A percentile compares a stretch with the other conserved stretches of the same genome.
Evolutionary conservation across 2,329 filamentous ascomycete genomes (phyloP).

Genomic region (Xylaria sp.): DNA sequence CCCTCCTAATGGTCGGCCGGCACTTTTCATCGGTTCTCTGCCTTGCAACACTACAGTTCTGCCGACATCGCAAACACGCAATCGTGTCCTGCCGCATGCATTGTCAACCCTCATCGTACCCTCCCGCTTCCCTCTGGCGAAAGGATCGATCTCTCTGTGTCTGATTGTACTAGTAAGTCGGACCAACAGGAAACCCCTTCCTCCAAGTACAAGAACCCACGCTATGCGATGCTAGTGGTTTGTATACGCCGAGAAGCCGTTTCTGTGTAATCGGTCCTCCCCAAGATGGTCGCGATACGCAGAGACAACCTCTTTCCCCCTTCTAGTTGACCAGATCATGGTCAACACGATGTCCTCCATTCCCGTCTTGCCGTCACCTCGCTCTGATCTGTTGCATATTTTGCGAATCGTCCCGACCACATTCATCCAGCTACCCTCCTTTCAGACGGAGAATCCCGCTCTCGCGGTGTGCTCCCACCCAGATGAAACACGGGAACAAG

Average conservation of each 20-base stretch:
- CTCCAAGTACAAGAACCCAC: not conserved
- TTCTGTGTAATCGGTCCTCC: conserved; percentile 21
- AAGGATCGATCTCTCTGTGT: conserved; percentile 1
- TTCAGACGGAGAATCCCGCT: conserved; percentile 12
- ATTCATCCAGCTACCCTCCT: not conserved
- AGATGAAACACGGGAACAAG: conserved; percentile 22
- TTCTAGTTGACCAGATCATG: not conserved
- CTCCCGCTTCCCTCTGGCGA: not conserved
- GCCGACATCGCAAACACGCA: not conserved
- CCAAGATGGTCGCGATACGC: not conserved
- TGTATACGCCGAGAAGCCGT: conserved; percentile 30
- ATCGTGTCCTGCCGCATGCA: not conserved
- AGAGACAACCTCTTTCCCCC: not conserved
- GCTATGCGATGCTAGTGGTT: not conserved
- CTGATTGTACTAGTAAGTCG: not conserved
- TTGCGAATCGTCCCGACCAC: too few relatives aligned
- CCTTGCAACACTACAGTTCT: not conserved
- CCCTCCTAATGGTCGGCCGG: conserved; percentile 9
- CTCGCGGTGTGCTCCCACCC: not conserved
- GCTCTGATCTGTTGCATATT: not conserved
- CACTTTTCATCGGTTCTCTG: conserved; percentile 14
- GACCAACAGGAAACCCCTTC: not conserved
- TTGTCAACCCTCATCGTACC: not conserved
- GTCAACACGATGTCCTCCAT: not conserved
- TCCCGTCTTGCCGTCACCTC: not conserved